Evolutionary conservation across 2,329 filamentous ascomycete species (phyloP), one percentile per base, ranked within the genome.

Genomic region (Emergomyces pasteurianus): DNA sequence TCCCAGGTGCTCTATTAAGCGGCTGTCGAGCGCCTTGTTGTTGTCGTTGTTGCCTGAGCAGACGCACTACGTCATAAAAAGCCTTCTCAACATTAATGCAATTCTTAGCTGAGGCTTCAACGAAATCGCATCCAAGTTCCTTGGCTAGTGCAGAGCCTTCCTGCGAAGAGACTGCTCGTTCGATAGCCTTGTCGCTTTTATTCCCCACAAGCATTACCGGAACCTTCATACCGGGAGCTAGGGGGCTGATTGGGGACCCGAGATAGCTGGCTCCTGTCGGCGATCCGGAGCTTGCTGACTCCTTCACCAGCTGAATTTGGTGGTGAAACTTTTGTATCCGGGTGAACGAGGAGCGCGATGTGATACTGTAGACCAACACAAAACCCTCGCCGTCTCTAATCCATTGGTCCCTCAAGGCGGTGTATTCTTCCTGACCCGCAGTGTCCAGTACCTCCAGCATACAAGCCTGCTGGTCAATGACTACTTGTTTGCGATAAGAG

Each of bases 131-230:
- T 64, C 90, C 90, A 46, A 99, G 80, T 70, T 96, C 90, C 69
- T 92, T 88, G 60, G 94, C 92, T 46, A 97, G 79, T 58, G 92
- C 91, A 67, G 90, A 89, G 18, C 94, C 94, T 77, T 99, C 94
- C 75, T 97, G 94, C 58, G 92, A 95, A 2, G 92, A 96, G 3
- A 97, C 94, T 71, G 96, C 92, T 66, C 94, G 86, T 77, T 97
- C 94, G 34, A 92, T 95, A 54, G 95, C 90, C 69, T 94, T 84
- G 77, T 99, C 94, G 77, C 90, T 95, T 80, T 99, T 99, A 81
- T 99, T 97, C 67, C 94, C 94, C 42, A 99, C 94, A 36, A 99
- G 83, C 94, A 99, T 97, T 70, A 99, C 90, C 54, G 94, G 94
- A 18, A 94, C 90, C 23, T 87, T 87, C 64, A 84, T 81, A 64